phyloP scores from a whole-genome alignment of 441 rosid species.

The Cnidoscolus chayamansa region DNA sequence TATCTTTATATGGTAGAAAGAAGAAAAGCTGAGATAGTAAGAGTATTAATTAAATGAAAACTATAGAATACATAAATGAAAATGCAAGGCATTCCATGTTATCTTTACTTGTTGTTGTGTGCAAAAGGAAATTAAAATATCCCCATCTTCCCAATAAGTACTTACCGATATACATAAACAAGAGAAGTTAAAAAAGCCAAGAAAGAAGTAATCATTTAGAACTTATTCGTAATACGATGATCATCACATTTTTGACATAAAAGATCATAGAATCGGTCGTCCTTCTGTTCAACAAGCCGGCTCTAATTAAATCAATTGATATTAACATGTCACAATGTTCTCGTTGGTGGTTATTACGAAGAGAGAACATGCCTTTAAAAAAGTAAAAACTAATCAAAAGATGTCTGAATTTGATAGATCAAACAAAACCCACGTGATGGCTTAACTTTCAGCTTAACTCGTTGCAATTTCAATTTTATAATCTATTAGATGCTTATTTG shows the following conservation, averaged over 20 bases:
- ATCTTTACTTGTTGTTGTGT: constrained; percentile 17
- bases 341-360: constrained; percentile 5
- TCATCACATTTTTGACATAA: not conserved
- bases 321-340: not conserved
- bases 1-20: constrained; percentile 20
- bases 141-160: not conserved
- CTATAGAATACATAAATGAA: constrained; percentile 12
- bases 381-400: not conserved
- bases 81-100: constrained; percentile 11
- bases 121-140: constrained; percentile 10
- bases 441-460: not conserved
- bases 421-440: constrained; percentile 2
- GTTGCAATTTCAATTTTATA: not conserved
- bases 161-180: not conserved
- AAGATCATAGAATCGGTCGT: not conserved
- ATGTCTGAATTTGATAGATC: too few species aligned
- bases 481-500: not conserved
- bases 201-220: not conserved
- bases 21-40: not conserved
- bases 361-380: not conserved
- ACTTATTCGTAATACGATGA: not conserved
- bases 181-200: not conserved
- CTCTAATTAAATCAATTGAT: not conserved
- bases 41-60: not conserved
- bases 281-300: constrained; percentile 5